Conservation (phyloP, 306 rosid genomes). For the Macrotyloma uniflorum region DNA sequence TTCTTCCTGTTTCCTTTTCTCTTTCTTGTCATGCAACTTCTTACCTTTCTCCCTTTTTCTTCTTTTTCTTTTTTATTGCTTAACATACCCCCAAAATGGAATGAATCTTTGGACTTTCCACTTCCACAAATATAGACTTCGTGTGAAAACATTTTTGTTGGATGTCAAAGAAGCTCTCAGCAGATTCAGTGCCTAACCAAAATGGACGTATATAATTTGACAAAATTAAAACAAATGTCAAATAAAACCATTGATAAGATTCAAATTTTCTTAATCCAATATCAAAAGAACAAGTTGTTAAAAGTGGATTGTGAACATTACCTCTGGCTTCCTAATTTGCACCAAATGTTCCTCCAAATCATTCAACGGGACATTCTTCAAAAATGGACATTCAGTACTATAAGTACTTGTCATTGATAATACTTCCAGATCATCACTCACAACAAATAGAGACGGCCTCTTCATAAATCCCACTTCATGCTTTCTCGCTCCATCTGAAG, state of each 20-base stretch:
- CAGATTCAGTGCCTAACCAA: slow-evolving; percentile 4
- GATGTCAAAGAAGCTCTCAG: too few relatives aligned
- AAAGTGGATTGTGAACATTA: not conserved
- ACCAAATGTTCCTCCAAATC: slow-evolving; percentile 11
- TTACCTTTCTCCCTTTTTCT: too few relatives aligned
- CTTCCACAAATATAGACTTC: too few relatives aligned
- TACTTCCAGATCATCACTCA: not conserved
- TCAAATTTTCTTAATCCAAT: not conserved
- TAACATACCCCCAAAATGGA: too few relatives aligned
- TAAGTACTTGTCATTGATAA: not conserved
- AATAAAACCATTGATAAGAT: not conserved
- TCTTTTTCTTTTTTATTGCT: too few relatives aligned
- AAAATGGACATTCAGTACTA: not conserved
- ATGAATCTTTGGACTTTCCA: too few relatives aligned
- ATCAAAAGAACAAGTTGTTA: not conserved
- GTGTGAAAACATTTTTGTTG: too few relatives aligned
- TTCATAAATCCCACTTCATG: not conserved
- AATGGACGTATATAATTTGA: not conserved
- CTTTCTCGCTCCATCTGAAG: not conserved
- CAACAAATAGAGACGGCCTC: not conserved
- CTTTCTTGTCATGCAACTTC: too few relatives aligned
- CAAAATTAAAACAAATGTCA: not conserved
- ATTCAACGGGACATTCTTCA: not conserved
- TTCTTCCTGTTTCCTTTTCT: too few relatives aligned
- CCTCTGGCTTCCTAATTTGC: not conserved